A percentile compares a stretch with the other conserved stretches of the same genome.
phyloP scores from a whole-genome alignment of 169 alveolate species.

The Amoebophrya sp. region DNA sequence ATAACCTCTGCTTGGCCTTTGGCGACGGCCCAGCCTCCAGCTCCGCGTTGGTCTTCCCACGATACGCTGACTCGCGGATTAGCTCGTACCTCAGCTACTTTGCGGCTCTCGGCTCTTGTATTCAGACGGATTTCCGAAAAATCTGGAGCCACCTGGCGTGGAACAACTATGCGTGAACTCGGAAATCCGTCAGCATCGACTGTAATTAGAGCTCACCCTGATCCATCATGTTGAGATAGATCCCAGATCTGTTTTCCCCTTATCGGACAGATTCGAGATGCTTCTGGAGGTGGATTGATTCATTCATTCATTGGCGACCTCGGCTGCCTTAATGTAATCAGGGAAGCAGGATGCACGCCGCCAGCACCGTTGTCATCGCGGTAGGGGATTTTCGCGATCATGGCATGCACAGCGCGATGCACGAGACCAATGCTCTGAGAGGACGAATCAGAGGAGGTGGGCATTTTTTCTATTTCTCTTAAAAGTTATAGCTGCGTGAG shows the following conservation, averaged over 20 bases:
- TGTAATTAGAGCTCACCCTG: not conserved
- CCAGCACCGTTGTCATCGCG: not conserved
- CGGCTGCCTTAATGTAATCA: not conserved
- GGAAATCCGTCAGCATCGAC: not conserved
- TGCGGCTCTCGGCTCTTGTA: not conserved
- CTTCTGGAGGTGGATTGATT: not conserved
- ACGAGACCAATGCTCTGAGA: too few species aligned
- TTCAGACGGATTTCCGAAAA: not conserved
- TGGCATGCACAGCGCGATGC: too few species aligned
- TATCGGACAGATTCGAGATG: not conserved
- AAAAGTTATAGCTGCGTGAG: too few species aligned
- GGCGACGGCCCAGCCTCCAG: not conserved
- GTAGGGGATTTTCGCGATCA: not conserved
- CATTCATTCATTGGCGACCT: not conserved
- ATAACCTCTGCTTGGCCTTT: not conserved
- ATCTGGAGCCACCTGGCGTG: not conserved
- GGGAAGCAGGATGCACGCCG: not conserved
- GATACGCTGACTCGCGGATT: not conserved
- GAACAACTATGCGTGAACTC: not conserved
- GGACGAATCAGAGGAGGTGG: too few species aligned
- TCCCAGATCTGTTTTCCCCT: not conserved
- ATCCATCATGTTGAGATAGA: not conserved
- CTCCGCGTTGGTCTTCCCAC: not conserved
- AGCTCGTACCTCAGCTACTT: not conserved
- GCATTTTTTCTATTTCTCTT: too few species aligned